Evolutionary conservation across 2,329 filamentous ascomycete species (phyloP).

Genomic region (Magnaporthales sp.): DNA sequence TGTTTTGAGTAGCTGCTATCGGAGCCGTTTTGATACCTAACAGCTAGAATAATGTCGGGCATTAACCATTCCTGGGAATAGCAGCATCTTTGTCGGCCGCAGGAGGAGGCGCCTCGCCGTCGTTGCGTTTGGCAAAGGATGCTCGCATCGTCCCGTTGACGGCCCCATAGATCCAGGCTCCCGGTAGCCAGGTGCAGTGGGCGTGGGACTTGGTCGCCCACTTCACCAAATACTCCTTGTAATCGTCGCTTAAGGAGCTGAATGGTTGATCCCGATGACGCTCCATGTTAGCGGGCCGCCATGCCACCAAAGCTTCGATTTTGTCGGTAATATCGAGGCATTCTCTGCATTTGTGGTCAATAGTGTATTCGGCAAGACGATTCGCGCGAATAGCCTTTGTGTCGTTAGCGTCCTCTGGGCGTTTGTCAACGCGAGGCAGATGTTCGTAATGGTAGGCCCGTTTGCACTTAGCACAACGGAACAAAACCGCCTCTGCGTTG

Average conservation of each 20-base stretch:
- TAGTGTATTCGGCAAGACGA: slow-evolving; percentile 63
- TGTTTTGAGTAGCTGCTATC: slow-evolving; percentile 44
- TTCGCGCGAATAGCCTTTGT: slow-evolving; percentile 43
- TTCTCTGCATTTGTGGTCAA: slow-evolving; percentile 71
- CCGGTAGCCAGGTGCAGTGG: slow-evolving; percentile 78
- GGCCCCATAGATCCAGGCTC: slow-evolving; percentile 78
- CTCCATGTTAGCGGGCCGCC: slow-evolving; percentile 62
- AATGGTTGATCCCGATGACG: slow-evolving; percentile 44
- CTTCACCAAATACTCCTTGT: slow-evolving; percentile 89
- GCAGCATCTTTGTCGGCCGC: slow-evolving; percentile 69
- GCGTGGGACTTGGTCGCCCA: slow-evolving; percentile 78
- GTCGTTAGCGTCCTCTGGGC: slow-evolving; percentile 26
- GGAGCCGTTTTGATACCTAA: slow-evolving; percentile 45
- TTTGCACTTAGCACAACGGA: slow-evolving; percentile 71
- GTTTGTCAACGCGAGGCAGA: slow-evolving; percentile 40
- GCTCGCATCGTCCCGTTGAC: slow-evolving; percentile 55
- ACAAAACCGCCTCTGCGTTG: slow-evolving; percentile 67
- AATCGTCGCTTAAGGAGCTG: slow-evolving; percentile 56
- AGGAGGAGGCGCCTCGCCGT: slow-evolving; percentile 48
- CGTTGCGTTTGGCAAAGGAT: slow-evolving; percentile 66
- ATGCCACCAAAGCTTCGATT: slow-evolving; percentile 74
- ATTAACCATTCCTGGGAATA: slow-evolving; percentile 77
- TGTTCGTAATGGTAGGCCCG: slow-evolving; percentile 81
- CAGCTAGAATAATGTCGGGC: slow-evolving; percentile 81
- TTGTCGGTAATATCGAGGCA: slow-evolving; percentile 56